Evolutionary conservation across 139 green algal species (phyloP), one percentile per base, ranked within the genome.

Genomic region (Volvox reticuliferus): DNA sequence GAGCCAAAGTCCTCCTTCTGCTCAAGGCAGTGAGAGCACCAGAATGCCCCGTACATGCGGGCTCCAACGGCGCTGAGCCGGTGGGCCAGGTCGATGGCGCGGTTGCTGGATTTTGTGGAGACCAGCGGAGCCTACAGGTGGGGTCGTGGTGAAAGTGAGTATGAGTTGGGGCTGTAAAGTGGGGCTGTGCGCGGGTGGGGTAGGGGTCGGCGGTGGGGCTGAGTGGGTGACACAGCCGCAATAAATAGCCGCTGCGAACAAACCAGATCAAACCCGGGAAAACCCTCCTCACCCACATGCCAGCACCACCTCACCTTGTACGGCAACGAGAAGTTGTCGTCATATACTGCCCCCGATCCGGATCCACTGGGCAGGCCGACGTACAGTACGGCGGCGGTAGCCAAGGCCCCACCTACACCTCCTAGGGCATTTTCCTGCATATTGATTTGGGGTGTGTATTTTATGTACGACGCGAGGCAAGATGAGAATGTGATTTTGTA

Each of bases 31-130:
- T 99, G 98, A 24, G 90, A 96, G 96, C 98, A 99, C 98, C 98
- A 99, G 88, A 99, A 99, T 3, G 98, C 98, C 84, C 98, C 98
- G 89, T 99, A 99, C 97, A 99, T 99, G 50, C 96, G 95, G 0
- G 98, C 98, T 1, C 98, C 98, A 36, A 95, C 92, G 1, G 93
- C 92, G 22, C 88, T 92, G 68, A 99, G 92, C 16, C 95, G 91
- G 81, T 87, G 35, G 14, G 92, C 89, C 73, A 96, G 89, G 14
- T 55, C 37, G 13, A 95, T 69, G 32, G 93, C 88, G 36, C 89
- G 55, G 12, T 79, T 24, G 55, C n/a, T 89, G 79, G 92, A 94
- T 19, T 91, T 26, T 6, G 91, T 93, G 14, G 77, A 67, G 17
- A 94, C 87, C 26, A 76, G 19, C 5, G 91, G 89, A 12, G 26